Percentiles rank a stretch among this genome's conserved stretches.
phyloP scores from a whole-genome alignment of 768 basidiomycete genomes.

The Pleurotus salmoneostramineus region DNA sequence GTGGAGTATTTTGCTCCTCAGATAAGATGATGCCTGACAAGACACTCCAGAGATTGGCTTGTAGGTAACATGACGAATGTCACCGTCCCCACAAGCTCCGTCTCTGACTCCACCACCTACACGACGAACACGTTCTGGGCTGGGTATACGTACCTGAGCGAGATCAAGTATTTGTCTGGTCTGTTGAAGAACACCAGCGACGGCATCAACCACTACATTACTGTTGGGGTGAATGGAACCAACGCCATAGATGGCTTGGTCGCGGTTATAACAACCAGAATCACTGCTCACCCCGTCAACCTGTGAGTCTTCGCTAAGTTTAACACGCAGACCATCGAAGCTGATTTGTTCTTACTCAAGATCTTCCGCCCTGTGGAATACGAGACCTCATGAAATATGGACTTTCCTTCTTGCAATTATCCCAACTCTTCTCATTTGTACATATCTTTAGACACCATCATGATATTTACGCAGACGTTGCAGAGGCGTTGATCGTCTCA shows the following conservation, averaged over 20 bases:
- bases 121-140: constrained; percentile 58
- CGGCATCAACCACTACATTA: constrained; percentile 64
- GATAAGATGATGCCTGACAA: neutral
- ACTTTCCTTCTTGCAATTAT: neutral
- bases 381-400: neutral
- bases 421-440: neutral
- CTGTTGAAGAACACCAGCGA: constrained; percentile 64
- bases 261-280: constrained; percentile 70
- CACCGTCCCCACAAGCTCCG: constrained; percentile 36
- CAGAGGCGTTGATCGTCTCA: neutral
- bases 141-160: constrained; percentile 72
- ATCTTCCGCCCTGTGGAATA: neutral
- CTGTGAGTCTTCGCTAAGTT: neutral
- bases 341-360: neutral
- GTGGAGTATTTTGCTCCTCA: neutral
- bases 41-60: constrained; percentile 63
- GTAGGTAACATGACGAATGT: constrained; percentile 74
- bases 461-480: neutral
- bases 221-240: constrained; percentile 46
- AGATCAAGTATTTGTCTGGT: constrained; percentile 65
- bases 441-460: neutral
- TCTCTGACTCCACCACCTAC: constrained; percentile 61
- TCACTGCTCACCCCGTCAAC: constrained; percentile 36
- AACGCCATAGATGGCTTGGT: constrained; percentile 81
- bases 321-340: no score